Base-by-base conservation (phyloP, 768 basidiomycete genomes). In the Tylopilus sp. region DNA sequence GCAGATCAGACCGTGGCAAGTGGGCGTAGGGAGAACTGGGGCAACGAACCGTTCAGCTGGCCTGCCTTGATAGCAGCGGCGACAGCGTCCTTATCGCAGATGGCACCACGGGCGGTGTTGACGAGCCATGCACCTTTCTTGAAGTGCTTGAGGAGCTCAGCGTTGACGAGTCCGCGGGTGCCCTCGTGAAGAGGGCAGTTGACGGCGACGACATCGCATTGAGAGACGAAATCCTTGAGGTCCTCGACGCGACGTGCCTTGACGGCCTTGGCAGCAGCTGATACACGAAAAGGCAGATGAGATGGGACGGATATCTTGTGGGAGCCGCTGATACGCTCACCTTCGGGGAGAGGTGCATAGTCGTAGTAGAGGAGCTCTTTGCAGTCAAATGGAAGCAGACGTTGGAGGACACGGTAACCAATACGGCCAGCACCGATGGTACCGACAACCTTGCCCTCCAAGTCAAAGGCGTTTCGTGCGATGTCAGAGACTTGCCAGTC, bases 41-140 rank as follows among this genome's bases (percentile, higher is more conserved):
- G 10, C 13, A 40, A 59, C 57, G 43, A 40, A 69, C 86, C 92
- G 49, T 73, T 68, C 55, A 95, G 69, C 26, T 90, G 87, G 17
- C 92, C 92, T 47, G 79, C 83, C 72, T 80, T 76, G 50, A 95
- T 67, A 12, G 92, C 91, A 0, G 67, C 82, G 4, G 85, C 83
- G 52, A 95, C 85, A 39, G 82, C 91, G 55, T 91, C 82, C 58
- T 83, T 83, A 71, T 91, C 85, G 66, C 88, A 91, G 62, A 95
- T 92, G 38, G 93, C 93, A 40, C 93, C 93, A 59, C 91, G 89
- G 46, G 91, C 90, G 25, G 91, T 92, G 80, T 95, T 95, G 64
- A 95, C 86, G 61, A 95, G 81, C 87, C 88, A 93, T 15, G 91
- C 81, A 44, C 91, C 92, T 68, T 88, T 86, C 79, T 95, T 95